Base-by-base conservation (phyloP, 192 early-diverging fungal genomes). In the Umbelopsis sp. region DNA sequence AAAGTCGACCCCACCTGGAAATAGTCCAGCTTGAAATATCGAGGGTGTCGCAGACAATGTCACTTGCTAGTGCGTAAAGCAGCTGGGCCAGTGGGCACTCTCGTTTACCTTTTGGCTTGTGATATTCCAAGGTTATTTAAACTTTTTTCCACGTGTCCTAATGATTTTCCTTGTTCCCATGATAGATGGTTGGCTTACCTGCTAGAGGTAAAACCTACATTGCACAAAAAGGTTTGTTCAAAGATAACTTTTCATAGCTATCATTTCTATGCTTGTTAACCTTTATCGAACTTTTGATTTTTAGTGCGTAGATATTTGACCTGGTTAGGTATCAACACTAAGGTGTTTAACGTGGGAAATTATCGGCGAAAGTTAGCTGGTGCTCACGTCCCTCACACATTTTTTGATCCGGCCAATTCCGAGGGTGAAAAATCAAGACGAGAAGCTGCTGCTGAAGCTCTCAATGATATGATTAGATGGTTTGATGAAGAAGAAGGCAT, bases 181-280 rank as follows among this genome's bases (percentile, higher is more conserved):
- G 37, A 68, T 85, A 93, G 86, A 97, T 94, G 92, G 94, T 97
- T 21, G 94, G 93, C 30, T 78, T 95, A 68, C 93, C 94, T 23
- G 96, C 96, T 30, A 84, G 95, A 27, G 97, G 97, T 50, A 99
- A 99, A 82, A 99, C 97, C 9, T 98, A 97, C 77, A 96, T 96
- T 51, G 91, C 95, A 16, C 88, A 92, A 70, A 92, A 92, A 91
- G 90, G 91, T 93, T 86, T n/a, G 3, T 13, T 35, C 2, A 18
- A 27, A 30, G 25, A 22, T 1, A 41, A 41, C 37, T 41, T 41
- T 1, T 41, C 2, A 41, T 41, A 41, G 5, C 37, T 6, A 6
- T 9, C 6, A 10, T 41, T 0, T 41, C 1, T 41, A 41, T 41
- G 5, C 5, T 41, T 41, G 37, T 41, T 41, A 6, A 41, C 37